These are phyloP conservation scores for Fusarium neocosmosporiellum DNA, from an alignment of 2,329 filamentous ascomycete genomes.

Conservation along the genomic window DNA sequence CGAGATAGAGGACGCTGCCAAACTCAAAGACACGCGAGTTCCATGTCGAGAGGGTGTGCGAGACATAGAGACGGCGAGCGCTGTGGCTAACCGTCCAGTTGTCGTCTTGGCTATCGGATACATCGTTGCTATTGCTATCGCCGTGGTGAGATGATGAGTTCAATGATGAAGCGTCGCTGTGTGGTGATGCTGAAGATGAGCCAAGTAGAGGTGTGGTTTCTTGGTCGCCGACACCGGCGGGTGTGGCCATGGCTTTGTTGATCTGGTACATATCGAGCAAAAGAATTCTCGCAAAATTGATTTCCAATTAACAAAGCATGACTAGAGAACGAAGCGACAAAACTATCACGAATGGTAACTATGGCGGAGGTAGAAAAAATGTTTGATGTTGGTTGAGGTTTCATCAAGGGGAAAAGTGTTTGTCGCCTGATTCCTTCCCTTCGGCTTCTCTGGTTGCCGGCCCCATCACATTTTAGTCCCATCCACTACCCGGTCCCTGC, in stretches of 20 bases:
- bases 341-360: not conserved
- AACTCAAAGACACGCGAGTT: constrained; percentile 75
- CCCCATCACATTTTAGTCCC: not conserved
- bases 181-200: constrained; percentile 1
- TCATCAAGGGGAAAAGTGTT: not conserved
- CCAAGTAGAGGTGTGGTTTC: constrained; percentile 21
- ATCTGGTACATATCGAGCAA: not conserved
- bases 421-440: constrained; percentile 17
- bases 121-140: not conserved
- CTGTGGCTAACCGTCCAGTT: constrained; percentile 33
- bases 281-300: not conserved
- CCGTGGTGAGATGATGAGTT: not conserved
- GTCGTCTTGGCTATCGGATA: not conserved
- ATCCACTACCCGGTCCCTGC: constrained; percentile 16
- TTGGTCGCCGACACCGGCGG: constrained; percentile 23
- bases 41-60: constrained; percentile 72
- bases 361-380: not conserved
- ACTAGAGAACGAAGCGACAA: not conserved
- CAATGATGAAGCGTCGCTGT: not conserved
- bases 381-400: not conserved
- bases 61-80: constrained; percentile 61
- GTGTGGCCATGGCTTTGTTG: constrained; percentile 18
- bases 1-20: constrained; percentile 68
- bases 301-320: not conserved
- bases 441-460: constrained; percentile 11